These are phyloP conservation scores for Paecilomyces sp. DNA, from an alignment of 2,329 filamentous ascomycete genomes.

Conservation along the genomic window DNA sequence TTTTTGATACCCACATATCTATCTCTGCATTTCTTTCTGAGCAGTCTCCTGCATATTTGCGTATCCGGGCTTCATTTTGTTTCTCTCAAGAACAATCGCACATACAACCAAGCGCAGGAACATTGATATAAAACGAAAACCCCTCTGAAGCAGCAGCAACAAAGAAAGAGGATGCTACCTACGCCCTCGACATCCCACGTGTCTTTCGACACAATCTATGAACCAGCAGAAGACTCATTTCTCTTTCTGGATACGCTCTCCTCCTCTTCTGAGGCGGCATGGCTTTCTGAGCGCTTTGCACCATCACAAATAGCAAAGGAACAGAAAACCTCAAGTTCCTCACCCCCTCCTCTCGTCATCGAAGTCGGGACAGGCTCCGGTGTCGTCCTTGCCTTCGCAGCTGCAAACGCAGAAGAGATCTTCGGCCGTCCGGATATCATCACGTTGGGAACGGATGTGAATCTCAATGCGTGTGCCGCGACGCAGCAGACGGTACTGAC, in stretches of 20 bases:
- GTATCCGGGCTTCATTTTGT: no score
- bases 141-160: no score
- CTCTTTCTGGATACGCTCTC: slow-evolving; percentile 89
- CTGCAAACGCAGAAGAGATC: slow-evolving; percentile 64
- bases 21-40: no score
- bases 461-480: slow-evolving; percentile 71
- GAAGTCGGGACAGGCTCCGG: slow-evolving; percentile 91
- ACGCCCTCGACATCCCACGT: slow-evolving; percentile 93
- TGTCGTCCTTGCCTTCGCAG: slow-evolving; percentile 82
- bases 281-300: slow-evolving; percentile 59
- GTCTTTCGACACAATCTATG: slow-evolving; percentile 80
- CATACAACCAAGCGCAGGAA: background rate
- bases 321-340: slow-evolving; percentile 9
- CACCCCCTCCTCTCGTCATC: slow-evolving; percentile 57
- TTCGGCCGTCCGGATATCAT: slow-evolving; percentile 67
- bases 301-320: slow-evolving; percentile 7
- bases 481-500: slow-evolving; percentile 60
- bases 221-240: slow-evolving; percentile 93
- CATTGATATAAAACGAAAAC: background rate
- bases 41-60: no score
- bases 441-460: slow-evolving; percentile 75
- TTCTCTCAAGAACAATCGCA: background rate
- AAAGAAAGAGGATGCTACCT: slow-evolving; percentile 62
- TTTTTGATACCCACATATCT: no score
- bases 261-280: slow-evolving; percentile 58